These are phyloP conservation scores for Aspergillus transmontanensis DNA, from an alignment of 2,329 filamentous ascomycete genomes.

Conservation along the genomic window DNA sequence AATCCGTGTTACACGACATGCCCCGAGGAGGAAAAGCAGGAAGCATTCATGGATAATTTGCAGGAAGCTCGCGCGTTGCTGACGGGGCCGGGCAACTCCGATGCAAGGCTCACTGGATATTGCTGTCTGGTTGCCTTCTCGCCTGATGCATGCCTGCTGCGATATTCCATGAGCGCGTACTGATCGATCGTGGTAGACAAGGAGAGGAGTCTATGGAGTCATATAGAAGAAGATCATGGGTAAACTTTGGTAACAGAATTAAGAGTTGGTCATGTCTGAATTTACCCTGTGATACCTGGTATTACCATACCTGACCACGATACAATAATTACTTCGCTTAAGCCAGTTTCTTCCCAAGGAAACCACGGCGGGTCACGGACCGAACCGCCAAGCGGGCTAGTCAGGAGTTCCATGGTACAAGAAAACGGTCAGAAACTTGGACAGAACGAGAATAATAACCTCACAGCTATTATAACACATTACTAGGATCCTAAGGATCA, in stretches of 20 bases:
- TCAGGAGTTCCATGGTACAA: not conserved
- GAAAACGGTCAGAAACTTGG: not conserved
- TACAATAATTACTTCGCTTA: not conserved
- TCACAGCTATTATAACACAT: too few relatives aligned
- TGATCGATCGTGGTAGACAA: not conserved
- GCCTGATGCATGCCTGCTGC: not conserved
- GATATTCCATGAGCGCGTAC: not conserved
- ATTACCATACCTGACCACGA: not conserved
- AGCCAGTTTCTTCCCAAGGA: not conserved
- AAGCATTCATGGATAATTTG: not conserved
- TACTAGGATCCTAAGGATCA: not conserved
- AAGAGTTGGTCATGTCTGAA: not conserved
- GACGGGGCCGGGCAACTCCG: not conserved
- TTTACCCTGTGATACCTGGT: not conserved
- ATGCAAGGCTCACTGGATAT: not conserved
- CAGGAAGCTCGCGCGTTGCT: not conserved
- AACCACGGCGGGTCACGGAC: not conserved
- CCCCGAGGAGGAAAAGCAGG: not conserved
- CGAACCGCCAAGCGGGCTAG: conserved; percentile 1
- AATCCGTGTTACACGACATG: not conserved
- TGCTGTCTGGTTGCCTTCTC: not conserved
- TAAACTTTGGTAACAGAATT: not conserved
- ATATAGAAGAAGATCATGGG: not conserved
- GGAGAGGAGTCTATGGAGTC: not conserved
- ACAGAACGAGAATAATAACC: not conserved